Evolutionary conservation across 2,329 filamentous ascomycete genomes (phyloP).

Genomic region (Gaeumannomyces sp.): DNA sequence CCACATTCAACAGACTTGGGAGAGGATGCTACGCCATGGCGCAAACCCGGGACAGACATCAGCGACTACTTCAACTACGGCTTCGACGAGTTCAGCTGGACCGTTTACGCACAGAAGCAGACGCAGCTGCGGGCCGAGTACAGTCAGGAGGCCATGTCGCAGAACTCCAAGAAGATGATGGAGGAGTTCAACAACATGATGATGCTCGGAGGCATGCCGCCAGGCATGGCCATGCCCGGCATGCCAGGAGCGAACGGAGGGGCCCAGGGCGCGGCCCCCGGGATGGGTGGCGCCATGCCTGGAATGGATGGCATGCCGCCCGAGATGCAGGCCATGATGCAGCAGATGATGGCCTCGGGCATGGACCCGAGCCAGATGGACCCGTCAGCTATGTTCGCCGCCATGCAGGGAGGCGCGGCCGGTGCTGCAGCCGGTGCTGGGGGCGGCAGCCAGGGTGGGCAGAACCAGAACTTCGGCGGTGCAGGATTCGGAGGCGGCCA

Average conservation of each 20-base stretch:
- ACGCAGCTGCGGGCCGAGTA: conserved; percentile 72
- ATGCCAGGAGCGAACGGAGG: conserved; percentile 23
- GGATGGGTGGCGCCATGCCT: conserved; percentile 36
- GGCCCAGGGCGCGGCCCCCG: conserved; percentile 25
- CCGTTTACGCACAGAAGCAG: conserved; percentile 86
- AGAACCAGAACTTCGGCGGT: conserved; percentile 40
- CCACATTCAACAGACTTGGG: conserved; percentile 47
- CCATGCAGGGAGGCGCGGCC: conserved; percentile 41
- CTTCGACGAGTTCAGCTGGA: conserved; percentile 98
- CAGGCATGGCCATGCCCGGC: conserved; percentile 34
- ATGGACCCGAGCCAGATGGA: conserved; percentile 65
- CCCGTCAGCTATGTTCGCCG: conserved; percentile 50
- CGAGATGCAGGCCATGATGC: conserved; percentile 64
- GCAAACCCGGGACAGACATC: conserved; percentile 86
- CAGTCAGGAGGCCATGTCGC: conserved; percentile 56
- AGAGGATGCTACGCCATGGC: conserved; percentile 89
- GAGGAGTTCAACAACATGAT: conserved; percentile 64
- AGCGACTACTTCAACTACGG: conserved; percentile 99
- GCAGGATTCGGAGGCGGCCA: conserved; percentile 46
- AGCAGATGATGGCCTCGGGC: conserved; percentile 61
- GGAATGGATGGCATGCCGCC: conserved; percentile 59
- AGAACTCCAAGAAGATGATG: conserved; percentile 72
- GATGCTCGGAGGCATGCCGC: conserved; percentile 48
- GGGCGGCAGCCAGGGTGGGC: conserved; percentile 39
- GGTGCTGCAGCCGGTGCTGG: conserved; percentile 36